phyloP scores from a whole-genome alignment of 2,329 filamentous ascomycete genomes.

The Rosellinia necatrix region DNA sequence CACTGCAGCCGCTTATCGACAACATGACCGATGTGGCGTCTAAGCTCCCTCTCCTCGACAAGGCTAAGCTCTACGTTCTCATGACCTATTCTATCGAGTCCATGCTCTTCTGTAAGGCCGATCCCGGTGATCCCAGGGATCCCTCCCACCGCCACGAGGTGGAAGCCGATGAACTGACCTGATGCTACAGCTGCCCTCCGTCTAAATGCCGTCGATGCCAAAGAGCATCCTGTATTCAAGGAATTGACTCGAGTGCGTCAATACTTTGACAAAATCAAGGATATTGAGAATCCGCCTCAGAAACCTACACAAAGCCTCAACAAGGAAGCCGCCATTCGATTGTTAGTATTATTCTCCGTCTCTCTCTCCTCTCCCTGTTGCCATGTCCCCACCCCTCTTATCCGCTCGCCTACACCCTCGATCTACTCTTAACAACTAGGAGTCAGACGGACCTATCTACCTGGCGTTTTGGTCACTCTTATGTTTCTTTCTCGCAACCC shows the following conservation, averaged over 20 bases:
- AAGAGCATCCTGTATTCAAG: conserved; percentile 79
- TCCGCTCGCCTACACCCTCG: background rate
- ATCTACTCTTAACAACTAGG: conserved; percentile 1
- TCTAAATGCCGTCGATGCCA: conserved; percentile 79
- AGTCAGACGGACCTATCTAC: too few relatives aligned
- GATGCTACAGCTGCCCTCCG: conserved; percentile 67
- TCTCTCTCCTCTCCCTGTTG: background rate
- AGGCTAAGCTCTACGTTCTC: conserved; percentile 90
- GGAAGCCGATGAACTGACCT: too few relatives aligned
- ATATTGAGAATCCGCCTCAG: conserved; percentile 66
- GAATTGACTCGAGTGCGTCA: conserved; percentile 87
- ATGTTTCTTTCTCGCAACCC: too few relatives aligned
- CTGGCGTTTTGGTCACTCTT: too few relatives aligned
- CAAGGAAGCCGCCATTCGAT: conserved; percentile 76
- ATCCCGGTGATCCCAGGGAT: background rate
- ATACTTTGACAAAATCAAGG: conserved; percentile 92
- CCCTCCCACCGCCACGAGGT: too few relatives aligned
- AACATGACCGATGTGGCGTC: conserved; percentile 70
- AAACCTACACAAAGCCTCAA: conserved; percentile 64
- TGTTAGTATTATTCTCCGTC: conserved; percentile 45
- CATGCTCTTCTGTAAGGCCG: conserved; percentile 74
- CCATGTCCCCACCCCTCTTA: background rate
- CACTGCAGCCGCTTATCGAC: conserved; percentile 73
- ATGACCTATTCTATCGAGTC: conserved; percentile 89
- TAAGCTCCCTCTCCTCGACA: conserved; percentile 89